Base-by-base conservation (phyloP, 2,329 filamentous ascomycete genomes). In the Xylaria sp. region DNA sequence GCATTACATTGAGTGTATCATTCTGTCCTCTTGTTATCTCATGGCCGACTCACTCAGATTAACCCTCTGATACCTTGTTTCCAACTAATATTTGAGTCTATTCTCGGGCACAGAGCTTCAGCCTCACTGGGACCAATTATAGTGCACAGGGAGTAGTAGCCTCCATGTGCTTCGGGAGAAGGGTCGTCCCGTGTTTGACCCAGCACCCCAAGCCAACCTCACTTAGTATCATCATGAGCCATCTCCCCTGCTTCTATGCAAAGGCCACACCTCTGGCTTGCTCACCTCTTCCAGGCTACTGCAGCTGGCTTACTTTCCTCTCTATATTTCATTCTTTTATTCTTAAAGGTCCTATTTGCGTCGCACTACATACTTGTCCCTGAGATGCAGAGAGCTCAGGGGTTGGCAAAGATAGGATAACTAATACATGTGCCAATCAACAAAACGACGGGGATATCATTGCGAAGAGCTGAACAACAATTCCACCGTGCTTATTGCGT, bases 381-480 rank as follows among this genome's bases (percentile, higher is more conserved):
- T 61, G 44, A 34, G 61, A 65, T 65, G 59, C 59, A 58, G 46
- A 34, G 23, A 39, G 48, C 31, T 20, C 23, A 55, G 39, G 44
- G 46, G 28, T 41, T 37, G 54, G 48, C 59, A 46, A 60, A 46
- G 50, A 31, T 18, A 65, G 31, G 52, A 62, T 52, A 50, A 15
- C 60, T 31, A 44, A 23, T 61, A 50, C 55, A 63, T 52, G 59
- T 63, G 66, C 56, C 61, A 60, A 61, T 48, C 55, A 37, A 25
- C 37, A 10, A 46, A 44, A 48, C 39, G 7, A 31, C 41, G 50
- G 54, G 18, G 58, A 57, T 41, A 41, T n/a, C 44, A 46, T 65
- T 12, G 52, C 62, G 31, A 39, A 41, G 58, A 66, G 64, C 64
- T 66, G 64, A 62, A 46, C 20, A 62, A 61, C 50, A 55, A 55